Evolutionary conservation across 306 rosid genomes (phyloP), one percentile per base, ranked within the genome.

Genomic region (Dryas drummondii): DNA sequence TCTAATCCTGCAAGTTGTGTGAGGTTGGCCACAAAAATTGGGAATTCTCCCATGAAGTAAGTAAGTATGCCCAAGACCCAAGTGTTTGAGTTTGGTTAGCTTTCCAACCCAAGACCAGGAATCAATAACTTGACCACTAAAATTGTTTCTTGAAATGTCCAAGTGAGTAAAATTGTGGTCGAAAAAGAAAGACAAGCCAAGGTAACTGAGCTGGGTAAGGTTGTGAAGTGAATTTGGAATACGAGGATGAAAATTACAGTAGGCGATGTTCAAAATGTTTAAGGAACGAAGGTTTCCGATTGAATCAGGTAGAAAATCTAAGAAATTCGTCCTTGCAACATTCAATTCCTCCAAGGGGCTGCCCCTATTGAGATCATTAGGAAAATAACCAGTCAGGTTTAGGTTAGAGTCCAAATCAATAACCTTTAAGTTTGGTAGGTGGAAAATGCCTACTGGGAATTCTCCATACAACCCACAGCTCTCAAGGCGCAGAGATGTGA

Each of bases 181-280:
- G 3, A 19, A 37, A 52, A 16, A 69, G 19, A 12, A 13, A 16
- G 68, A 13, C 32, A 83, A 73, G 53, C 54, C 77, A 14, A 79
- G 68, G 22, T 0, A 6, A 47, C 4, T 45, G 12, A 79, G 55
- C 55, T 49, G 46, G 4, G 66, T 67, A 5, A 79, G 73, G 6
- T 76, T 83, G 26, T 13, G 32, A 4, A 83, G 45, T 12, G 93
- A 76, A 15, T 68, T 22, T 54, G 93, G 89, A 81, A 83, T 4
- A 13, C 37, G n/a, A 3, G 63, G 8, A 7, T 52, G 9, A 58
- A 51, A 84, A 0, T 53, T 62, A 59, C 72, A 55, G 0, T 3
- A 2, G 0, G 8, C 5, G 0, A 82, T 26, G 5, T 12, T 9
- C 0, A 82, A 37, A 0, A 0, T 0, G 5, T 26, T 9, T 19